These are phyloP conservation scores for Apophysomyces elegans DNA, from an alignment of 371 early-diverging fungal genomes.

Conservation along the genomic window DNA sequence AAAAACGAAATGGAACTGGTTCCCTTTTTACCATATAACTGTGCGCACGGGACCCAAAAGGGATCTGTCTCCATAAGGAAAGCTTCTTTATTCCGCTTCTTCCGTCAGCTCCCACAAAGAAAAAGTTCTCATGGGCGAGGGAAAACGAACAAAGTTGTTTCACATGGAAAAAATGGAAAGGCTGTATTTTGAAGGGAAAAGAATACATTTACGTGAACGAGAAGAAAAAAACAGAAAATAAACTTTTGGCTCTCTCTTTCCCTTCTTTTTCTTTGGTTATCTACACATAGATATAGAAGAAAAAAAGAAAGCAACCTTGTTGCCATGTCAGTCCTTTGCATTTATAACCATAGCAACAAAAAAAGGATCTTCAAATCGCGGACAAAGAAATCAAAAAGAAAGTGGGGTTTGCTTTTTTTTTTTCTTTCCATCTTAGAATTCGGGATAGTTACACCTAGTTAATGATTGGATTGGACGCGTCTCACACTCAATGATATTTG, in stretches of 20 bases:
- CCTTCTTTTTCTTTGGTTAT: not conserved
- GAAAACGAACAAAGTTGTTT: constrained; percentile 4
- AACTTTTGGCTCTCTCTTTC: too few relatives aligned
- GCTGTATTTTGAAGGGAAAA: constrained; percentile 13
- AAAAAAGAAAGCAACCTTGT: not conserved
- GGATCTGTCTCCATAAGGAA: not conserved
- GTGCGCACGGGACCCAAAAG: not conserved
- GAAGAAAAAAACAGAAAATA: not conserved
- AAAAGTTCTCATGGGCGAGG: constrained; percentile 10
- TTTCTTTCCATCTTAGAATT: constrained; percentile 5
- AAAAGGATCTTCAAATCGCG: too few relatives aligned
- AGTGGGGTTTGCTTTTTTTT: constrained; percentile 1
- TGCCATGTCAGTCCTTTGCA: too few relatives aligned
- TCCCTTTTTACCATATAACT: not conserved
- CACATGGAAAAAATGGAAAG: constrained; percentile 9
- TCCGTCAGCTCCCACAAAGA: constrained; percentile 4
- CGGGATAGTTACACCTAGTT: not conserved
- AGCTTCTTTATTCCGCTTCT: constrained; percentile 5
- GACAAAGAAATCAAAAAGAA: not conserved
- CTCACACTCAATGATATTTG: constrained; percentile 1
- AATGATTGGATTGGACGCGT: constrained; percentile 7
- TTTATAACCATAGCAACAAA: too few relatives aligned
- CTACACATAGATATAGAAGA: not conserved
- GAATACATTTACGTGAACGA: not conserved
- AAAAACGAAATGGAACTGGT: not conserved